Evolutionary conservation across 2,329 filamentous ascomycete species (phyloP).

Genomic region (Ceratocystiopsis minuta): DNA sequence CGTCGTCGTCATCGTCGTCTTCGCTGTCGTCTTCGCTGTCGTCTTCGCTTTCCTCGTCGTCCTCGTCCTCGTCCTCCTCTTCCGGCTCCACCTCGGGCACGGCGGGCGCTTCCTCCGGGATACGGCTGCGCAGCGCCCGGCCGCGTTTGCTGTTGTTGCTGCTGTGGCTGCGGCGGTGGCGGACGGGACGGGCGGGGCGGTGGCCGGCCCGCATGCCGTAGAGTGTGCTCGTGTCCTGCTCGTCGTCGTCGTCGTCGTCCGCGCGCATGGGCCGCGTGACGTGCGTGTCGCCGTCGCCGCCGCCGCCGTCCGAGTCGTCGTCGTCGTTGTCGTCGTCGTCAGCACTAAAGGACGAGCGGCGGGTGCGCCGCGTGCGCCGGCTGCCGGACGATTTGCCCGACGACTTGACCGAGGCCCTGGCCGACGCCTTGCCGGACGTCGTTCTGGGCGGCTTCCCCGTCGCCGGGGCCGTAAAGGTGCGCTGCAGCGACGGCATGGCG

Average conservation of each 20-base stretch:
- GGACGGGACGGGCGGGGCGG: too few species aligned
- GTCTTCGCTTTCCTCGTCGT: slow-evolving; percentile 3
- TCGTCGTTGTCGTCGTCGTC: slow-evolving; percentile 22
- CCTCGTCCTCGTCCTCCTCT: slow-evolving; percentile 12
- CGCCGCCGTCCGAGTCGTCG: slow-evolving; percentile 11
- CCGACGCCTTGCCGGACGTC: too few species aligned
- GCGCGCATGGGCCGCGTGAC: slow-evolving; percentile 18
- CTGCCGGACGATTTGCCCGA: slow-evolving; percentile 10
- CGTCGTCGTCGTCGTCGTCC: slow-evolving; percentile 12
- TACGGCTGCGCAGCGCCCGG: too few species aligned
- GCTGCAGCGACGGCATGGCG: too few species aligned
- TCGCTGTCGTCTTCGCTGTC: not conserved
- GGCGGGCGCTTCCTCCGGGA: too few species aligned
- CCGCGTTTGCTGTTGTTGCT: too few species aligned
- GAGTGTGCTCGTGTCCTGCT: too few species aligned
- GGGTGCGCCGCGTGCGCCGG: slow-evolving; percentile 16
- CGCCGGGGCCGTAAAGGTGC: too few species aligned
- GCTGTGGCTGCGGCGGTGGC: too few species aligned
- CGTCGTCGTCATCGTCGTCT: slow-evolving; percentile 2
- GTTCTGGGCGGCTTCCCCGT: too few species aligned
- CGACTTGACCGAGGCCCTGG: too few species aligned
- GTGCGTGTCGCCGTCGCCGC: slow-evolving; percentile 22
- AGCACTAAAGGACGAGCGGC: slow-evolving; percentile 18
- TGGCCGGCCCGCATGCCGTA: too few species aligned
- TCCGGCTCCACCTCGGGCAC: slow-evolving; percentile 10